These are phyloP conservation scores for Phytophthora quininea DNA, from an alignment of 352 stramenopile species.

Conservation along the genomic window DNA sequence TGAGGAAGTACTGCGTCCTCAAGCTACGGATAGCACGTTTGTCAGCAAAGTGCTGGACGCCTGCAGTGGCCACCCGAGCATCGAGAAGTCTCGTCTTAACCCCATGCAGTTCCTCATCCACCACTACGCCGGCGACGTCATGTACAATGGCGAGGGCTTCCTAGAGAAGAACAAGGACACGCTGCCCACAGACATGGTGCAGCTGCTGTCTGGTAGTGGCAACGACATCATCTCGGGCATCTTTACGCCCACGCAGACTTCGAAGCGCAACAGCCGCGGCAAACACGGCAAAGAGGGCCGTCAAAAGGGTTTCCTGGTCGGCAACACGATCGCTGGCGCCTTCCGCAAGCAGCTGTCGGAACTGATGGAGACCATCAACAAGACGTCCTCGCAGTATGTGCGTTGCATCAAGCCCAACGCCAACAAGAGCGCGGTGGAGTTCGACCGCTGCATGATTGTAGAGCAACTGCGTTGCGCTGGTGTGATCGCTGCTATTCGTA, in stretches of 20 bases:
- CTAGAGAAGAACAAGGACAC: conserved; percentile 90
- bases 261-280: conserved; percentile 44
- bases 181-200: conserved; percentile 80
- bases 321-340: conserved; percentile 81
- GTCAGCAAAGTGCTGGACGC: conserved; percentile 84
- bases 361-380: conserved; percentile 89
- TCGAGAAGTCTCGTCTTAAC: conserved; percentile 89
- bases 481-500: conserved; percentile 90
- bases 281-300: conserved; percentile 57
- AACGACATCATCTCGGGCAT: conserved; percentile 72
- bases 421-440: conserved; percentile 83
- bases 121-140: conserved; percentile 86
- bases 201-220: conserved; percentile 67
- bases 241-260: conserved; percentile 50
- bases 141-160: conserved; percentile 79
- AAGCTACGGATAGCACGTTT: conserved; percentile 84
- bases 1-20: conserved; percentile 93
- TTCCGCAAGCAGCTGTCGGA: conserved; percentile 88
- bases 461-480: conserved; percentile 90
- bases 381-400: conserved; percentile 89
- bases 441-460: conserved; percentile 89
- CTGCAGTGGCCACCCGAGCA: conserved; percentile 78
- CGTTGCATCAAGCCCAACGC: conserved; percentile 93
- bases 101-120: conserved; percentile 80
- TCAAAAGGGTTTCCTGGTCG: conserved; percentile 80